phyloP scores from a whole-genome alignment of 176 grass and related monocot species.

The Areca catechu region DNA sequence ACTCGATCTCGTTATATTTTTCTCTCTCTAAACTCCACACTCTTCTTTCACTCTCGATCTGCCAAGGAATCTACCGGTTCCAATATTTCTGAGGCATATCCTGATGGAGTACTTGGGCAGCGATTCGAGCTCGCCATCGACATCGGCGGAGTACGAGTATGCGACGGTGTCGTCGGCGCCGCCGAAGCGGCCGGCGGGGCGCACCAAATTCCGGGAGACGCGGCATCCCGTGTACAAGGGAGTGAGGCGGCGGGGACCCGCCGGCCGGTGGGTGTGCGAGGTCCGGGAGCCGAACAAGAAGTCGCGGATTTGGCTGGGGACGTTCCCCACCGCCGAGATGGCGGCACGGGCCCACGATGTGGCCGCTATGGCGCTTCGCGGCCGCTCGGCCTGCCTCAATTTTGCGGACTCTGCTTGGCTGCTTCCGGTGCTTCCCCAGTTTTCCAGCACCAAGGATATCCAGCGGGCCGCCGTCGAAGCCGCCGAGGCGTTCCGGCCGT shows the following conservation, averaged over 20 bases:
- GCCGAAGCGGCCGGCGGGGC: conserved; percentile 53
- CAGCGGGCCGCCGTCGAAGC: conserved; percentile 39
- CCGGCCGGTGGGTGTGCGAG: conserved; percentile 62
- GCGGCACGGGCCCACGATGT: conserved; percentile 66
- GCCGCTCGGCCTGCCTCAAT: conserved; percentile 38
- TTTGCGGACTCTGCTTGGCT: conserved; percentile 55
- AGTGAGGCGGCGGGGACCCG: conserved; percentile 43
- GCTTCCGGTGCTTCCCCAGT: conserved; percentile 13
- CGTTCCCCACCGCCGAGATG: conserved; percentile 49
- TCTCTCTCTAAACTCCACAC: no score
- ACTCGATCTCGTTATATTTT: no score
- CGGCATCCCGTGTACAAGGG: conserved; percentile 73
- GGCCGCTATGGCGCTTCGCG: conserved; percentile 38
- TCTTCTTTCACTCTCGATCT: no score
- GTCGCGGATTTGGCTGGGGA: conserved; percentile 77
- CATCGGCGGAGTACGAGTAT: conserved; percentile 6
- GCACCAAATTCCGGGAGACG: conserved; percentile 82
- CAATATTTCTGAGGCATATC: no score
- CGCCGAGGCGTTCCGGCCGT: conserved; percentile 23
- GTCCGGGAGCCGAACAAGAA: conserved; percentile 47
- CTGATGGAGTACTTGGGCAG: conserved; percentile 1
- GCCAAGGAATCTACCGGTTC: no score
- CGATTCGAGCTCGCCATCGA: conserved; percentile 23
- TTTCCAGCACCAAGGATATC: conserved; percentile 33
- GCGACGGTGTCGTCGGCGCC: conserved; percentile 30